Evolutionary conservation across 495 filamentous ascomycete genomes (phyloP).

Genomic region (Rostrohypoxylon terebratum): DNA sequence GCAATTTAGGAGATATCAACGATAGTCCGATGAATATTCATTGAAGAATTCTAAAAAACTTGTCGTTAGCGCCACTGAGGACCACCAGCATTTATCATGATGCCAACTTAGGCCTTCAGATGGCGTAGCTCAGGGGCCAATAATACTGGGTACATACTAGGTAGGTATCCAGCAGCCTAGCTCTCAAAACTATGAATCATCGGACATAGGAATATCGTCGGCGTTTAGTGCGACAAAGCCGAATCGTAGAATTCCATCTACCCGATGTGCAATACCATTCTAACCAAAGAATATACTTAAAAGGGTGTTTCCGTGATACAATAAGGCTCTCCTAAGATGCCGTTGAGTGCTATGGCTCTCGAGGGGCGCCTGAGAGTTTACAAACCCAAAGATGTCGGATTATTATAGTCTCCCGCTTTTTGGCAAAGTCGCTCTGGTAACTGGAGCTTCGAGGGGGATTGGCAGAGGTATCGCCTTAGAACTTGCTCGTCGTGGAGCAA

Average conservation of each 20-base stretch:
- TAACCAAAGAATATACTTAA: neutral
- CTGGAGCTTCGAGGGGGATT: slow-evolving; percentile 77
- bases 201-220: slow-evolving; percentile 27
- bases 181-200: neutral
- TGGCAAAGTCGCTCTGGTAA: slow-evolving; percentile 58
- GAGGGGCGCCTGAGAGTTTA: neutral
- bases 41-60: neutral
- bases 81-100: neutral
- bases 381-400: slow-evolving; percentile 31
- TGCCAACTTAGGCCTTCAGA: neutral
- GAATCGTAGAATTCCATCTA: slow-evolving; percentile 1
- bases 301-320: neutral
- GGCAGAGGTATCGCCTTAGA: slow-evolving; percentile 78
- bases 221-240: slow-evolving; percentile 35
- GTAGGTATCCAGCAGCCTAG: too few species aligned
- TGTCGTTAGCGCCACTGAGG: neutral
- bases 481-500: slow-evolving; percentile 75
- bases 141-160: neutral
- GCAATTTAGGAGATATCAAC: neutral
- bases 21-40: neutral
- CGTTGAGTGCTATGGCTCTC: neutral
- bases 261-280: too few species aligned
- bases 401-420: slow-evolving; percentile 35
- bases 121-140: neutral
- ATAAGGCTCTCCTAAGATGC: neutral